phyloP scores from a whole-genome alignment of 768 basidiomycete species.

The Mycena vitilis region DNA sequence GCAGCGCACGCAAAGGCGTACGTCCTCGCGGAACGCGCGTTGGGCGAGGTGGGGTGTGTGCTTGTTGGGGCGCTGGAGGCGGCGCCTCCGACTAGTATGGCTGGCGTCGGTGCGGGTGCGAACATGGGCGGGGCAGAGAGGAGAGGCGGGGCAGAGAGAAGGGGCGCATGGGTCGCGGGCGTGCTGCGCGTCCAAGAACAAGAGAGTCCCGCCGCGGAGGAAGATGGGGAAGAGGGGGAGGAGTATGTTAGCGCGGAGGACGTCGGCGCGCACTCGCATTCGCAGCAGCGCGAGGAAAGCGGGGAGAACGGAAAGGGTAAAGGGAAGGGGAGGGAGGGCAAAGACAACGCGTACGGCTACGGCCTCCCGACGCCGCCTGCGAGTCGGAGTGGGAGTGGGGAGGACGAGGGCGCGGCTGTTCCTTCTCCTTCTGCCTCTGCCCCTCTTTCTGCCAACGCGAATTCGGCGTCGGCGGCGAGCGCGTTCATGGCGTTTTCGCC shows the following conservation, averaged over 20 bases:
- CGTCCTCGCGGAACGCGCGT: constrained; percentile 31
- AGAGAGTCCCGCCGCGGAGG: not conserved
- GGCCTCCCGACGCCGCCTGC: constrained; percentile 35
- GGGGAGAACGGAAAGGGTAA: constrained; percentile 1
- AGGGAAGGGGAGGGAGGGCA: not conserved
- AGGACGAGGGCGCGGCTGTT: constrained; percentile 9
- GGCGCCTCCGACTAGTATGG: not conserved
- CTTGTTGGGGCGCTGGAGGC: constrained; percentile 32
- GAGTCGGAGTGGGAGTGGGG: constrained; percentile 34
- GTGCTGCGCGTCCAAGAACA: not conserved
- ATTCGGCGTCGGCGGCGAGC: no score
- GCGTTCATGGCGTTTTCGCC: no score
- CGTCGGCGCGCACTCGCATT: not conserved
- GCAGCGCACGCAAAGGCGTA: constrained; percentile 24
- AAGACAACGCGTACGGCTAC: not conserved
- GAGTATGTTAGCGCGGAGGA: not conserved
- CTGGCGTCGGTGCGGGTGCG: not conserved
- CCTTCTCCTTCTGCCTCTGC: not conserved
- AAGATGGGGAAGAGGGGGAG: not conserved
- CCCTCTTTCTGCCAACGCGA: no score
- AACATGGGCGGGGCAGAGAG: no score
- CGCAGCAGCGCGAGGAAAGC: not conserved
- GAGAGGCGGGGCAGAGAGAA: not conserved
- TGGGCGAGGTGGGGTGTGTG: constrained; percentile 26
- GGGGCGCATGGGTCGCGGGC: constrained; percentile 29